These are phyloP conservation scores for Solanum dulcamara DNA, from an alignment of 257 asterid species.

Conservation along the genomic window DNA sequence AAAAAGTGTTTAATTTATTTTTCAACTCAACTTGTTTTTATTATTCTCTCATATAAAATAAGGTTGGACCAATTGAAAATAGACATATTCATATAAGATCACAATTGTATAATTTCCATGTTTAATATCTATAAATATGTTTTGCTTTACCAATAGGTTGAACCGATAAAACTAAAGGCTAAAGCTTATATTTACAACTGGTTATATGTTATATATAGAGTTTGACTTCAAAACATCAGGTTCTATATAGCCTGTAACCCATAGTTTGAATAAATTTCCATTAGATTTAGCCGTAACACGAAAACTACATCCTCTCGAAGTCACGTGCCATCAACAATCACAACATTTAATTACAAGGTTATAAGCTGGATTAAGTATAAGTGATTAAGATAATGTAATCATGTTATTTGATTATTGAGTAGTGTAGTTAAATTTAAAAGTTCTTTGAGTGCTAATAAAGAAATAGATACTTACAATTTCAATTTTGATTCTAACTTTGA, in stretches of 20 bases:
- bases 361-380: neutral
- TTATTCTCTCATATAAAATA: neutral
- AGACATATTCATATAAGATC: neutral
- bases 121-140: no score
- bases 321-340: neutral
- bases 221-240: no score
- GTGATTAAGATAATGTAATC: neutral
- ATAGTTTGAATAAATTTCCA: no score
- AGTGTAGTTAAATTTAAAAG: neutral
- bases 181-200: no score
- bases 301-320: neutral
- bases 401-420: neutral
- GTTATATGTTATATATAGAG: no score
- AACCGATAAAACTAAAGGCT: no score
- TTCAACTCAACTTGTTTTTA: neutral
- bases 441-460: neutral
- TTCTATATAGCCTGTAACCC: no score
- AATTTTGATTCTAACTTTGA: neutral
- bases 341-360: neutral
- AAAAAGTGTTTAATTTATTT: neutral
- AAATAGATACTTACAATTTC: neutral
- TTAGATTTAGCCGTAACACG: neutral
- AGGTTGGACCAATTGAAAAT: neutral
- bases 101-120: no score
- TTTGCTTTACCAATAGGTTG: no score